Evolutionary conservation across 768 basidiomycete species (phyloP).

Genomic region (Scleroderma citrinum): DNA sequence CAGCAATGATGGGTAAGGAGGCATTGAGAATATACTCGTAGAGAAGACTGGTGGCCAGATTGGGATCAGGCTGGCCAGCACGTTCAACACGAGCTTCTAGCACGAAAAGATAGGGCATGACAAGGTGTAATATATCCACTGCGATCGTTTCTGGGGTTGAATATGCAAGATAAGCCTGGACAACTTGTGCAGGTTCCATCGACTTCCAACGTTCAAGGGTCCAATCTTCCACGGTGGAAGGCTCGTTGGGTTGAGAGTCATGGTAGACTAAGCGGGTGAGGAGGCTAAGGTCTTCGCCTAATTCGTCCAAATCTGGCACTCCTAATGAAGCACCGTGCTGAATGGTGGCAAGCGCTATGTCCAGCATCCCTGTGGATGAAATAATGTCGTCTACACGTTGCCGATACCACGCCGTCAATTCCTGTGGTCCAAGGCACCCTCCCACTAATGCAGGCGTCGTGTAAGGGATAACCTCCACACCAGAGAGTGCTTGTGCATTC

Average conservation of each 20-base stretch:
- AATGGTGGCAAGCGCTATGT: conserved; percentile 69
- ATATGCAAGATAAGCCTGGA: conserved; percentile 70
- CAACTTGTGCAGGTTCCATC: conserved; percentile 57
- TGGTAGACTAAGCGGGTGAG: conserved; percentile 88
- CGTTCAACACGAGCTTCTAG: conserved; percentile 87
- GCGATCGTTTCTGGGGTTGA: conserved; percentile 64
- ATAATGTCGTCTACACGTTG: conserved; percentile 58
- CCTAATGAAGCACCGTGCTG: conserved; percentile 85
- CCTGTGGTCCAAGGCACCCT: conserved; percentile 12
- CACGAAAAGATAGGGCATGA: conserved; percentile 90
- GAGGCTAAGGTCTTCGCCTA: conserved; percentile 89
- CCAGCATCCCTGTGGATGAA: conserved; percentile 64
- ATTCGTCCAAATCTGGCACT: conserved; percentile 68
- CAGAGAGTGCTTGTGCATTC: conserved; percentile 16
- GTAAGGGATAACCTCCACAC: conserved; percentile 8
- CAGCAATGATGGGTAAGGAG: conserved; percentile 60
- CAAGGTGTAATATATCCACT: conserved; percentile 64
- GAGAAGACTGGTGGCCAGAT: conserved; percentile 57
- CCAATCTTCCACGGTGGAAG: conserved; percentile 56
- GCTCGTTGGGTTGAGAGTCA: conserved; percentile 40
- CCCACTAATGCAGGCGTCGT: conserved; percentile 4
- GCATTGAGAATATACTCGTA: conserved; percentile 68
- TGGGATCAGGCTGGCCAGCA: conserved; percentile 60
- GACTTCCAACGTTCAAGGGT: conserved; percentile 67
- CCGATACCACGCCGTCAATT: conserved; percentile 73